Conservation (phyloP, 345 rosid genomes). For the Draba incana region DNA sequence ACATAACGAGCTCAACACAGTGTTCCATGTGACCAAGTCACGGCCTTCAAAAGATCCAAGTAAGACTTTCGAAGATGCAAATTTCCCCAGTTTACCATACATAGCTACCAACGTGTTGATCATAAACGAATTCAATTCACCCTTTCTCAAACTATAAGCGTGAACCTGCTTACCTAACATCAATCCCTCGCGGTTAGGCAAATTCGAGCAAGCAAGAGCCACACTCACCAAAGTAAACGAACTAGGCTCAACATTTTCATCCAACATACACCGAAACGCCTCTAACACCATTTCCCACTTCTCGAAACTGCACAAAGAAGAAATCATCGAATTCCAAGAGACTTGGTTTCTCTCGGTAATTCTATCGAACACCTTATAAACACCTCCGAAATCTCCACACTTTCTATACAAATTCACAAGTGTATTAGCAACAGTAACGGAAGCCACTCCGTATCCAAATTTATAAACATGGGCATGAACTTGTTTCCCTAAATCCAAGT, state of each 20-base stretch:
- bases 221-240: slow-evolving; percentile 86
- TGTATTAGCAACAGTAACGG: slow-evolving; percentile 63
- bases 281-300: slow-evolving; percentile 74
- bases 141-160: slow-evolving; percentile 60
- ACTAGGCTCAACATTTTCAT: slow-evolving; percentile 62
- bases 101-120: slow-evolving; percentile 78
- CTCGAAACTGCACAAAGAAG: slow-evolving; percentile 62
- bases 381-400: slow-evolving; percentile 62
- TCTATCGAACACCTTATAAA: slow-evolving; percentile 69
- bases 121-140: slow-evolving; percentile 63
- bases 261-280: slow-evolving; percentile 63
- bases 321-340: slow-evolving; percentile 86
- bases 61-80: slow-evolving; percentile 48
- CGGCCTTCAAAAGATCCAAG: slow-evolving; percentile 60
- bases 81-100: slow-evolving; percentile 72
- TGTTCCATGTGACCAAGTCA: slow-evolving; percentile 88
- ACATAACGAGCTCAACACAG: slow-evolving; percentile 65
- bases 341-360: slow-evolving; percentile 76
- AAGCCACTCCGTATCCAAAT: slow-evolving; percentile 55
- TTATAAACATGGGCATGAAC: slow-evolving; percentile 79
- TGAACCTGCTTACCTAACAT: slow-evolving; percentile 80
- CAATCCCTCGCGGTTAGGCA: slow-evolving; percentile 48
- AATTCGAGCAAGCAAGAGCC: slow-evolving; percentile 73
- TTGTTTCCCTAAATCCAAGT: slow-evolving; percentile 66
- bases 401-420: slow-evolving; percentile 75